Conservation (phyloP, 1,284 basidiomycete genomes). For the Sporisorium reilianum region DNA sequence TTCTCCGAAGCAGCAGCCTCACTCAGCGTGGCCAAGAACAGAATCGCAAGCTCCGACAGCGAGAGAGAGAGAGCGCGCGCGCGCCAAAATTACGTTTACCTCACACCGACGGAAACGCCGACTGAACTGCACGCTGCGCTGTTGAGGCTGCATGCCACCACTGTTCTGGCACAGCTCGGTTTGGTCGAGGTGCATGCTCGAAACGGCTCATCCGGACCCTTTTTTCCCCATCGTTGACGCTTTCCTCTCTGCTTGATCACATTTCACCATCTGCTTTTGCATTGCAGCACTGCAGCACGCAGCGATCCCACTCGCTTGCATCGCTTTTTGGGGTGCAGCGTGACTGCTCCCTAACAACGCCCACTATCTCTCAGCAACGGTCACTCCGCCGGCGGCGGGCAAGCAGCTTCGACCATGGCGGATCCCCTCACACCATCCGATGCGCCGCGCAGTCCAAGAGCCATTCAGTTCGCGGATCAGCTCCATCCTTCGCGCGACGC, state of each 20-base stretch:
- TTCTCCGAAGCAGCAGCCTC: not conserved
- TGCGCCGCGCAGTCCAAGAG: slow-evolving; percentile 36
- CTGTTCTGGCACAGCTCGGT: slow-evolving; percentile 15
- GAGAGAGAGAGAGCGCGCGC: slow-evolving; percentile 1
- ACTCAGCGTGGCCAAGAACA: not conserved
- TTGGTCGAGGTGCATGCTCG: not conserved
- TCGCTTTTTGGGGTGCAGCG: slow-evolving; percentile 4
- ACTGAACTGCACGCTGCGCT: slow-evolving; percentile 20
- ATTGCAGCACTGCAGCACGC: slow-evolving; percentile 6
- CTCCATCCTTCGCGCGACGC: slow-evolving; percentile 24
- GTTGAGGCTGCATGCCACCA: slow-evolving; percentile 20
- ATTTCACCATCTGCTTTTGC: not conserved
- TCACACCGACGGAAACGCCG: slow-evolving; percentile 7
- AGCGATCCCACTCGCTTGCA: slow-evolving; percentile 4
- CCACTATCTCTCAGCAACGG: not conserved
- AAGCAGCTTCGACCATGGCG: slow-evolving; percentile 13
- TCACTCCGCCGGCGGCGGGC: not conserved
- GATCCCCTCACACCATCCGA: slow-evolving; percentile 26
- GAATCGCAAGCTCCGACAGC: not conserved
- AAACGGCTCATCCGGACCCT: slow-evolving; percentile 28
- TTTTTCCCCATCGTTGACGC: not conserved
- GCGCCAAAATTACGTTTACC: not conserved
- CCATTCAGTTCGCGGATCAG: slow-evolving; percentile 42
- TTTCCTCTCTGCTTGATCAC: slow-evolving; percentile 4
- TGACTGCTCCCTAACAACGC: not conserved